These are phyloP conservation scores for Tylopilus cervinicoccineus DNA, from an alignment of 768 basidiomycete genomes.

Conservation along the genomic window DNA sequence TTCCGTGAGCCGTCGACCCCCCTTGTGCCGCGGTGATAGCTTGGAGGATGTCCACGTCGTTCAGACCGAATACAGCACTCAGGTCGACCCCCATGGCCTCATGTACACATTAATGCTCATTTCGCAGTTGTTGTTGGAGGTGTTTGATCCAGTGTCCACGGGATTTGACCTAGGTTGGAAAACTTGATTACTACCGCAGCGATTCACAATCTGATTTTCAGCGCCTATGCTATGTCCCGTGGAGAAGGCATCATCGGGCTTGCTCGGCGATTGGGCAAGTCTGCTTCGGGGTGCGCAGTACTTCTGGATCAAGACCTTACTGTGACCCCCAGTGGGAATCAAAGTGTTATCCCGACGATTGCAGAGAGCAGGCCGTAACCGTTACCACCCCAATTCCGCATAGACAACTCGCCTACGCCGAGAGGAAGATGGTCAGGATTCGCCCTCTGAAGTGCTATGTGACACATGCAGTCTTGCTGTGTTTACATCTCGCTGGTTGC, in stretches of 20 bases:
- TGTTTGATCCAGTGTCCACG: no score
- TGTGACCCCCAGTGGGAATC: not conserved
- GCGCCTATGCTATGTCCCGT: not conserved
- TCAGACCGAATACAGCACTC: not conserved
- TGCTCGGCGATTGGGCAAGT: not conserved
- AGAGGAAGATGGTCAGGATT: not conserved
- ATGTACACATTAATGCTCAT: not conserved
- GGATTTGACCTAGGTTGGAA: no score
- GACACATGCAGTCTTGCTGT: no score
- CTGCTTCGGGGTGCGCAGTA: not conserved
- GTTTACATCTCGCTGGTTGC: no score
- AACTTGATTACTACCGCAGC: no score
- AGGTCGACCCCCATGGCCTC: not conserved
- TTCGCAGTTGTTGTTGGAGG: no score
- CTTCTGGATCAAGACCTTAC: slow-evolving; percentile 3
- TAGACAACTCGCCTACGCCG: not conserved
- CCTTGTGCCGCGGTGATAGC: not conserved
- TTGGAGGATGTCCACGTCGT: not conserved
- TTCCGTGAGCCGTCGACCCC: not conserved
- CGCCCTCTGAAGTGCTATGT: no score
- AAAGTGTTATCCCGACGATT: not conserved
- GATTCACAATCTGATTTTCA: not conserved
- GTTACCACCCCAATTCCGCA: not conserved
- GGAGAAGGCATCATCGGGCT: slow-evolving; percentile 4
- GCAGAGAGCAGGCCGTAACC: not conserved